These are phyloP conservation scores for Fraxinus nigra DNA, from an alignment of 305 asterid genomes.

Conservation along the genomic window DNA sequence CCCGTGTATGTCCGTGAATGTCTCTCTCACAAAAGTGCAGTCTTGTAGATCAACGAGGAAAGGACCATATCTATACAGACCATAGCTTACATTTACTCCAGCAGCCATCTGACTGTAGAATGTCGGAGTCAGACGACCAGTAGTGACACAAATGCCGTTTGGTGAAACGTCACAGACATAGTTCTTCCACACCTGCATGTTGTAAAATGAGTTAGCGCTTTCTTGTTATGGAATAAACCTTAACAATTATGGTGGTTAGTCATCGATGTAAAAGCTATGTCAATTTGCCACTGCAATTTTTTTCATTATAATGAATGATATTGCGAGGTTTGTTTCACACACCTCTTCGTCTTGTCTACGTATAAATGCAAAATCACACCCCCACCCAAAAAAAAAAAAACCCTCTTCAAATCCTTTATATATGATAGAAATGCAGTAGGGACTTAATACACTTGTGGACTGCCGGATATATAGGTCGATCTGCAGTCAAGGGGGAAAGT, in stretches of 20 bases:
- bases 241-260: neutral
- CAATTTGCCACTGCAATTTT: neutral
- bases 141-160: conserved; percentile 48
- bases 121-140: conserved; percentile 67
- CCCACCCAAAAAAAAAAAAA: neutral
- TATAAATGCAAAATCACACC: neutral
- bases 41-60: conserved; percentile 70
- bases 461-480: neutral
- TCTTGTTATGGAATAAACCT: neutral
- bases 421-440: neutral
- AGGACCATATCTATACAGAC: conserved; percentile 61
- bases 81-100: conserved; percentile 77
- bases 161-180: conserved; percentile 63
- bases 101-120: conserved; percentile 63
- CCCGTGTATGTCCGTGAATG: conserved; percentile 48
- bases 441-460: neutral
- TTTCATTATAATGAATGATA: neutral
- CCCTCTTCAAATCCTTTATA: neutral
- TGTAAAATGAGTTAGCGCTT: neutral
- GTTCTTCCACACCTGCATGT: conserved; percentile 63
- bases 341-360: neutral
- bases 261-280: neutral
- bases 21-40: conserved; percentile 66
- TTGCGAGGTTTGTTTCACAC: neutral
- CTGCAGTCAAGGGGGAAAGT: neutral